Evolutionary conservation across 2,329 filamentous ascomycete genomes (phyloP), one percentile per base, ranked within the genome.

Genomic region (Gaeumannomyces sp.): DNA sequence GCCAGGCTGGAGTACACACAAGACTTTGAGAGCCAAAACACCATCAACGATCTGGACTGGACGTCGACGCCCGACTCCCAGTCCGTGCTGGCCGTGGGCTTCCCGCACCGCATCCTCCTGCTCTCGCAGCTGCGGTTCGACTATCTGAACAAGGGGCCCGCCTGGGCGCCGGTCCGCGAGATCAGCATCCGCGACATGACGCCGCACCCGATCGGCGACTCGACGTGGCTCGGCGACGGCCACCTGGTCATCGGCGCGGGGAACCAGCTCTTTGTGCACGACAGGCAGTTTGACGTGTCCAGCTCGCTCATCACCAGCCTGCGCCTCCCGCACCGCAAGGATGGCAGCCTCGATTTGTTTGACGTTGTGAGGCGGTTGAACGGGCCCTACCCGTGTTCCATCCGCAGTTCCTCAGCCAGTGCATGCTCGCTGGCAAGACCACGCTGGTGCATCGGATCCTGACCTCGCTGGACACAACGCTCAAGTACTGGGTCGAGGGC

Each of bases 321-420:
- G 59, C 78, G 82, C 25, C 72, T 85, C 27, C 79, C 83, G 19
- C 77, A 79, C 60, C 74, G 76, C 29, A 81, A 80, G 66, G 77
- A 77, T 71, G 81, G 81, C 58, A 61, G 50, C 5, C 81, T 80
- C 1, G 89, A 95, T 72, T 79, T 97, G 5, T 96, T 96, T 69
- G 87, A 93, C 56, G 84, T 93, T 11, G 91, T 96, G 14, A 90
- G 91, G 69, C 83, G 91, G 67, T 81, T 98, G 61, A 98, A 97
- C 72, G 91, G 92, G 0, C 90, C 93, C 79, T 98, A 8, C 92
- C 95, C 0, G 83, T 96, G 2, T 99, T 96, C 71, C 94, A 99
- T 71, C 95, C 95, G 0, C 92, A 96, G 71, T 91, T 97, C 66
- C 77, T 98, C 31, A 90, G 91, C 63, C 91, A 97, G 74, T 94